phyloP scores from a whole-genome alignment of 108 stramenopile genomes.

The Fragilariopsis cylindrus region DNA sequence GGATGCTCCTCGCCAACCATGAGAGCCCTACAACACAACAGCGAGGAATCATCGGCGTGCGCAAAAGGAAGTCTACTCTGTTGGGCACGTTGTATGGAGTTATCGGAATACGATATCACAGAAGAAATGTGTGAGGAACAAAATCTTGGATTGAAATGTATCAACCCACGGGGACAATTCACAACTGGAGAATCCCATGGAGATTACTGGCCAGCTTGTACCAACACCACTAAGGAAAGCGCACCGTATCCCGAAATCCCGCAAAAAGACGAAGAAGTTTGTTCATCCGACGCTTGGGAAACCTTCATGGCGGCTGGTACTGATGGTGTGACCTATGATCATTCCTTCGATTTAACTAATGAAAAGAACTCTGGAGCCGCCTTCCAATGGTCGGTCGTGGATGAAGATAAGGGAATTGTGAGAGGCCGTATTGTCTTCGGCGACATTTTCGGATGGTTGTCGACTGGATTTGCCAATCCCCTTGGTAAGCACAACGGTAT shows the following conservation, averaged over 20 bases:
- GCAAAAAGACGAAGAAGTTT: slow-evolving; percentile 5
- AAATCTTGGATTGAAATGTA: slow-evolving; percentile 57
- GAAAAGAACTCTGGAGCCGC: slow-evolving; percentile 10
- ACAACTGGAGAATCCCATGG: slow-evolving; percentile 41
- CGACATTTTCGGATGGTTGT: slow-evolving; percentile 52
- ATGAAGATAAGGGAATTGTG: slow-evolving; percentile 29
- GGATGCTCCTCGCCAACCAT: slow-evolving; percentile 42
- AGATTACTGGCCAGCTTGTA: slow-evolving; percentile 6
- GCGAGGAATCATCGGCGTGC: slow-evolving; percentile 33
- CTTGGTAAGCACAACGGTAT: slow-evolving; percentile 8
- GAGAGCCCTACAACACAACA: slow-evolving; percentile 42
- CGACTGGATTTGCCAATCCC: slow-evolving; percentile 19
- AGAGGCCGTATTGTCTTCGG: slow-evolving; percentile 52
- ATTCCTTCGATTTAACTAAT: slow-evolving; percentile 6
- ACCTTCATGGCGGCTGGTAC: slow-evolving; percentile 4
- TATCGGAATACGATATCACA: slow-evolving; percentile 46
- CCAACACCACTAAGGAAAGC: slow-evolving; percentile 6
- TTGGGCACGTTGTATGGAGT: slow-evolving; percentile 80
- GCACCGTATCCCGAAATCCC: slow-evolving; percentile 4
- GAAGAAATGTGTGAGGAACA: slow-evolving; percentile 53
- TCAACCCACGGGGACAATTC: slow-evolving; percentile 55
- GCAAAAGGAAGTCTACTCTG: slow-evolving; percentile 55
- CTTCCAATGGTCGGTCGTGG: slow-evolving; percentile 49
- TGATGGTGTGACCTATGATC: not conserved
- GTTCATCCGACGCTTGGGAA: slow-evolving; percentile 12